Evolutionary conservation across 441 rosid genomes (phyloP).

Genomic region (Jatropha podagrica): DNA sequence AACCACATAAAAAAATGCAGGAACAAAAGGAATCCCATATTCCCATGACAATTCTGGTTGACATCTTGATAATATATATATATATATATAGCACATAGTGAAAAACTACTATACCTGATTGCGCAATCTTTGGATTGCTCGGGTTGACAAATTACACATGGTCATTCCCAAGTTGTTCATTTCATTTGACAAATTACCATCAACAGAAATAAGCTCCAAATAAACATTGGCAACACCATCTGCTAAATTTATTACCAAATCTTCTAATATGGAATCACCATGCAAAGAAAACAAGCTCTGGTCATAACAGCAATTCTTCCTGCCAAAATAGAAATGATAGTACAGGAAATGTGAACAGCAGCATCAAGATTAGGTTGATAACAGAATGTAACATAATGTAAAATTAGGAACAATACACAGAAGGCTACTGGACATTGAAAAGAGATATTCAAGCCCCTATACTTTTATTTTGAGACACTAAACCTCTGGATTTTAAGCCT

Average conservation of each 20-base stretch:
- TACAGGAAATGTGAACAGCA: conserved; percentile 4
- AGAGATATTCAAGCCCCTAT: background rate
- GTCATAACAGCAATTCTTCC: conserved; percentile 57
- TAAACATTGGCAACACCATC: conserved; percentile 78
- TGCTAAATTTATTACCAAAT: conserved; percentile 76
- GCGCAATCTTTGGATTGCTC: conserved; percentile 80
- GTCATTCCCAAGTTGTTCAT: conserved; percentile 49
- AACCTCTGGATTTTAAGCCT: background rate
- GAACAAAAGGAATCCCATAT: background rate
- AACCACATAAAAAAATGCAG: background rate
- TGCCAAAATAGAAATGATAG: conserved; percentile 32
- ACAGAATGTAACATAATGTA: background rate
- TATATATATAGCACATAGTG: background rate
- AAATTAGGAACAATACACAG: background rate
- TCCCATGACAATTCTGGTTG: background rate
- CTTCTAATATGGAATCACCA: conserved; percentile 81
- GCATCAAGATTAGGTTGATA: conserved; percentile 5
- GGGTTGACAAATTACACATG: conserved; percentile 80
- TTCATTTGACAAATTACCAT: conserved; percentile 68
- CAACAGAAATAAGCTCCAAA: conserved; percentile 90
- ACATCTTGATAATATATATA: background rate
- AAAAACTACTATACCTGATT: conserved; percentile 62
- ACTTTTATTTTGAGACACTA: background rate
- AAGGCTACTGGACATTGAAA: background rate
- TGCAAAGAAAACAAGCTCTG: conserved; percentile 50